A percentile compares a stretch with the other conserved stretches of the same genome.
Evolutionary conservation across 169 alveolate species (phyloP).

Genomic region (Plasmodium falciparum): DNA sequence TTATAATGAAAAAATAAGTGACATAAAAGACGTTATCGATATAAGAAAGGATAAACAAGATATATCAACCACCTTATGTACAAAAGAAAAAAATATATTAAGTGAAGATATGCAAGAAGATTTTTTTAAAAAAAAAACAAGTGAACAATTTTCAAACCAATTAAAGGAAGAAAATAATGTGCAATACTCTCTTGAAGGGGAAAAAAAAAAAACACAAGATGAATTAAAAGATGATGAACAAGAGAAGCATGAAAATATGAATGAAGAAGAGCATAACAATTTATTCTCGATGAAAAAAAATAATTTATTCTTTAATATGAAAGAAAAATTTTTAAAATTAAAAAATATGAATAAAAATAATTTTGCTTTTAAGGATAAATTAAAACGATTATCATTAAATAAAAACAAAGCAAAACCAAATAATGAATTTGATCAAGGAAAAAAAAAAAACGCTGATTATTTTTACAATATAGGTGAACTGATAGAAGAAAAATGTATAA

Average conservation of each 20-base stretch:
- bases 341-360: conserved; percentile 53
- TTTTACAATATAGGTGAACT: background rate
- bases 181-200: too few relatives aligned
- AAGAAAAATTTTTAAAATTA: conserved; percentile 30
- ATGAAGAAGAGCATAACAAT: conserved; percentile 6
- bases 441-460: conserved; percentile 4
- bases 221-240: background rate
- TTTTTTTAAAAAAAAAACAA: too few relatives aligned
- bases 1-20: too few relatives aligned
- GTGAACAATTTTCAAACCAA: too few relatives aligned
- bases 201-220: background rate
- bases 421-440: conserved; percentile 34
- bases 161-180: too few relatives aligned
- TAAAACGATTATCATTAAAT: conserved; percentile 1
- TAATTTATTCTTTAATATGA: conserved; percentile 39
- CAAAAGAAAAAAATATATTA: too few relatives aligned
- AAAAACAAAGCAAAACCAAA: background rate
- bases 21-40: too few relatives aligned
- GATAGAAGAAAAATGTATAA: conserved; percentile 12
- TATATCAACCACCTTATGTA: too few relatives aligned
- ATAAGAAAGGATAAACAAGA: too few relatives aligned
- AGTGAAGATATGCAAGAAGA: too few relatives aligned
- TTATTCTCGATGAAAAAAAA: conserved; percentile 20
- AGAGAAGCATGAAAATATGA: background rate
- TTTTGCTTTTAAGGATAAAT: conserved; percentile 34